Evolutionary conservation across 208 protist species (phyloP), one percentile per base, ranked within the genome.

Genomic region (Acanthamoeba healyi): DNA sequence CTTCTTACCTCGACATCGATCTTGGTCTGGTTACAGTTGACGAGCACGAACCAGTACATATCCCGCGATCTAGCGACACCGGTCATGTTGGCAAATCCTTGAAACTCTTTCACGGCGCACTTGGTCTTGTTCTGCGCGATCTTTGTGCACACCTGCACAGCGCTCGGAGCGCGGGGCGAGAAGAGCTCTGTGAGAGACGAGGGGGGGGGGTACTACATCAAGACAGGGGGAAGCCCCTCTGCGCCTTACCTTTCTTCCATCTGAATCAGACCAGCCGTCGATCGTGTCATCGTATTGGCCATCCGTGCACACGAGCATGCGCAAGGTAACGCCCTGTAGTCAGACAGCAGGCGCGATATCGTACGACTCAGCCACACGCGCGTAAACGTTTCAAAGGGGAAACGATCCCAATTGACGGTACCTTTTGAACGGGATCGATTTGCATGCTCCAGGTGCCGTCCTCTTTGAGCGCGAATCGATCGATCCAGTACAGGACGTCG

Each of bases 1-100:
- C 36, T 9, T 6, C 44, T 19, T 38, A 86, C 77, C 42, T 86
- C 44, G 4, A 58, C 44, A n/a, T 86, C 26, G 12, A 86, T 40
- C 14, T 36, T 58, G 44, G 46, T 58, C 17, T 38, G 24, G 29
- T 86, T 58, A n/a, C 77, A 86, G 77, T 86, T 49, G 29, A 38
- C 77, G 44, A 86, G 77, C 38, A 86, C 42, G 46, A 86, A 86
- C 77, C 77, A 86, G n/a, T 58, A 86, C 77, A 86, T 86, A 24
- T 86, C 44, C 12, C 77, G 77, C 22, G 24, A 14, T 14, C 36
- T 29, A 10, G 6, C 19, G 19, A 36, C 44, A 10, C 46, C 77
- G 10, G 77, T 42, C 2, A 32, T 17, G 77, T 58, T 86, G 38
- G 14, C n/a, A 49, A 40, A 86, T 19, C 77, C 77, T 2, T 38